Conservation (phyloP, 2,329 filamentous ascomycete genomes). For the Trichoderma endophyticum region DNA sequence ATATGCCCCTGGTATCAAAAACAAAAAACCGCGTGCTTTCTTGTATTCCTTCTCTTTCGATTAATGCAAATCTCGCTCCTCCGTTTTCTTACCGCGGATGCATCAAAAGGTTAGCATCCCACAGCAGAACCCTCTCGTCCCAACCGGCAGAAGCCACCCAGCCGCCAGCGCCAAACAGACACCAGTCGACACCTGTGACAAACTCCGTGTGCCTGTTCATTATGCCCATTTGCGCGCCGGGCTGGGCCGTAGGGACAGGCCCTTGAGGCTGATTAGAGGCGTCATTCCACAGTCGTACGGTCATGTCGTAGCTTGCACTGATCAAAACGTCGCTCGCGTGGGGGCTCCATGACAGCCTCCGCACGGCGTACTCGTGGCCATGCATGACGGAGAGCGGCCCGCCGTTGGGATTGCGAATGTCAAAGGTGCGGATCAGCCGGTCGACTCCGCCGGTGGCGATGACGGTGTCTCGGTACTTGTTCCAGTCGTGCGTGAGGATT, state of each 20-base stretch:
- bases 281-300: constrained; percentile 89
- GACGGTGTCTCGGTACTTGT: constrained; percentile 86
- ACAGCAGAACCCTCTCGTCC: constrained; percentile 88
- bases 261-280: constrained; percentile 46
- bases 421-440: constrained; percentile 81
- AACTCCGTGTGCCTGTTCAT: constrained; percentile 97
- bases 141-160: constrained; percentile 95
- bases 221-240: constrained; percentile 71
- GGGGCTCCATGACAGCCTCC: constrained; percentile 85
- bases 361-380: constrained; percentile 88
- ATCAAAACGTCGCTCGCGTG: constrained; percentile 86
- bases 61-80: not conserved
- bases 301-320: constrained; percentile 97
- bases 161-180: constrained; percentile 88
- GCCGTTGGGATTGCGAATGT: constrained; percentile 71
- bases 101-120: constrained; percentile 69
- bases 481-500: constrained; percentile 95
- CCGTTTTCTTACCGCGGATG: constrained; percentile 24
- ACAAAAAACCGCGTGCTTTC: not conserved
- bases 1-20: not conserved
- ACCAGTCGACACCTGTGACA: constrained; percentile 95
- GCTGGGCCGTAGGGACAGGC: constrained; percentile 37
- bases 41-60: not conserved
- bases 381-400: constrained; percentile 72
- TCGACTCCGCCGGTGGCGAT: constrained; percentile 90